Evolutionary conservation across 78 protist species (phyloP).

Genomic region (Dictyostelium intermedium): DNA sequence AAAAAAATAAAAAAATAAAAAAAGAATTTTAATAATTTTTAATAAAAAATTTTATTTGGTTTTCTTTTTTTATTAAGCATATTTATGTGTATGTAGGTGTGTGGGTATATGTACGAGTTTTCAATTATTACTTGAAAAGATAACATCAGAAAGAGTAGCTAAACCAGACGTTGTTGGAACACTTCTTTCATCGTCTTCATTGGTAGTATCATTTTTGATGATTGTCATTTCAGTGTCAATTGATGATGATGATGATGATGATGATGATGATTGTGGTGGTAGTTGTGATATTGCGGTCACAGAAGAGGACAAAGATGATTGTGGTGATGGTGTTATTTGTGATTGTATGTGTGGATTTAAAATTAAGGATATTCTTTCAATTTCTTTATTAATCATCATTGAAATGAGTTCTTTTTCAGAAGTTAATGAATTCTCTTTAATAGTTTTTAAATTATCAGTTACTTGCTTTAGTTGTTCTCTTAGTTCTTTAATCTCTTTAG

Average conservation of each 20-base stretch:
- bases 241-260: not conserved
- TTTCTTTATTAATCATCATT: slow-evolving; percentile 32
- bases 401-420: not conserved
- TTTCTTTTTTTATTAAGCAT: not conserved
- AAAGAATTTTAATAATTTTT: no score
- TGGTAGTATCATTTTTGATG: not conserved
- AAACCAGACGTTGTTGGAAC: not conserved
- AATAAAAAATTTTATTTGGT: no score
- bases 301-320: not conserved
- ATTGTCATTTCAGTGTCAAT: not conserved
- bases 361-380: slow-evolving; percentile 35
- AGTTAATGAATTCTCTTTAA: not conserved
- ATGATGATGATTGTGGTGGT: not conserved
- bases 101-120: not conserved
- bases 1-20: no score
- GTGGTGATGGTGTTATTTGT: not conserved
- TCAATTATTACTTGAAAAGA: not conserved
- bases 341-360: not conserved
- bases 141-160: not conserved
- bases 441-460: not conserved
- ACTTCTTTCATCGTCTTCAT: not conserved
- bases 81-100: no score
- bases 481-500: not conserved
- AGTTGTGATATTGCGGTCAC: not conserved
- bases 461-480: not conserved